Evolutionary conservation across 2,329 filamentous ascomycete species (phyloP).

Genomic region (Leptodontidium sp.): DNA sequence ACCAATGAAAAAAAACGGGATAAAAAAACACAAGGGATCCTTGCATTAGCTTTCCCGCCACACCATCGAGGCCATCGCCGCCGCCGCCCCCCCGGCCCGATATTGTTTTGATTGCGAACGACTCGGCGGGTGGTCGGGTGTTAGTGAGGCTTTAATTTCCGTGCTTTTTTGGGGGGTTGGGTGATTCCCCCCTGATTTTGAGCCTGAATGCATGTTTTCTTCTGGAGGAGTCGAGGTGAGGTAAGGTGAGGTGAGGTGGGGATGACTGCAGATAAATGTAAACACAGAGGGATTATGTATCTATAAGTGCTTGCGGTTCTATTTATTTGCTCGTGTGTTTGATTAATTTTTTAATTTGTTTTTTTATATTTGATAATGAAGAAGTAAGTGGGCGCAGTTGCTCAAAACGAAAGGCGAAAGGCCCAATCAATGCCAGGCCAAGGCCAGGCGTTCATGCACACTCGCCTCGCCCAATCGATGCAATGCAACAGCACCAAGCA

Average conservation of each 20-base stretch:
- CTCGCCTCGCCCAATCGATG: neutral
- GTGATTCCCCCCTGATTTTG: neutral
- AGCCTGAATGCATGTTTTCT: neutral
- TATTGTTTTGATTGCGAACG: neutral
- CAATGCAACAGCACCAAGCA: neutral
- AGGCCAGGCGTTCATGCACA: neutral
- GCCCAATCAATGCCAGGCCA: neutral
- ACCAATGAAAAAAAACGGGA: neutral
- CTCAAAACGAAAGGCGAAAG: neutral
- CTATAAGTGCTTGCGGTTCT: neutral
- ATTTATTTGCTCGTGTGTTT: neutral
- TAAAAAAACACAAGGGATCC: neutral
- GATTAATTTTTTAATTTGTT: neutral
- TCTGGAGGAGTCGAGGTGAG: neutral
- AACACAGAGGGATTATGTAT: too few species aligned
- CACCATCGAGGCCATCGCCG: neutral
- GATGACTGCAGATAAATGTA: too few species aligned
- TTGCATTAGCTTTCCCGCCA: conserved; percentile 13
- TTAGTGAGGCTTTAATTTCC: neutral
- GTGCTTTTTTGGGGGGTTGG: neutral
- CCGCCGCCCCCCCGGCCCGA: neutral
- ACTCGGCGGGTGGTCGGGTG: neutral
- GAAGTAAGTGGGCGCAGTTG: neutral
- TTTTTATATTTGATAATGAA: neutral
- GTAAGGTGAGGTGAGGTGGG: neutral